Conservation (phyloP, 495 filamentous ascomycete genomes). For the Tetracladium marchalianum region DNA sequence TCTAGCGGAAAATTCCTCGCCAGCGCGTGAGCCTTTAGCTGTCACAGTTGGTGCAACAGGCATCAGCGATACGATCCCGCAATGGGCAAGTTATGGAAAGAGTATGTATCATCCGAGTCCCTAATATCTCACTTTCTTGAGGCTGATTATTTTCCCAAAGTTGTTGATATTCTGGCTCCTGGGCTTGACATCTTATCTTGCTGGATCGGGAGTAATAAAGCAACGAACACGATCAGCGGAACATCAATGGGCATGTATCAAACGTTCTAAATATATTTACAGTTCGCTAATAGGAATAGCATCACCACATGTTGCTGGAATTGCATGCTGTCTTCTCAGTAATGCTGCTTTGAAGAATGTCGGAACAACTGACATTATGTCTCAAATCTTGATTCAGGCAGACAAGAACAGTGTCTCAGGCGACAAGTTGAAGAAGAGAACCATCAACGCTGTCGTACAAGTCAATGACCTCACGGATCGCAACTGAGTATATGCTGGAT, state of each 20-base stretch:
- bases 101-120: no score
- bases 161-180: constrained; percentile 43
- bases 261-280: constrained; percentile 39
- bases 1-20: constrained; percentile 29
- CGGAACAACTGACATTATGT: no score
- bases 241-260: constrained; percentile 53
- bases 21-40: constrained; percentile 45
- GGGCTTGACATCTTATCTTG: constrained; percentile 38
- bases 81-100: constrained; percentile 49
- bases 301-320: constrained; percentile 46
- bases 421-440: no score
- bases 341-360: no score
- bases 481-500: no score
- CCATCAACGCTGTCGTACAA: no score
- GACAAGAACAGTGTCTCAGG: no score
- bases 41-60: constrained; percentile 48
- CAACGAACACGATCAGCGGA: constrained; percentile 40
- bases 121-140: no score
- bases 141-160: background rate
- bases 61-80: constrained; percentile 32
- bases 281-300: constrained; percentile 12
- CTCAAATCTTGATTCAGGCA: no score
- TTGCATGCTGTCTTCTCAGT: constrained; percentile 38
- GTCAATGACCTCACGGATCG: no score
- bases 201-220: constrained; percentile 38